Conservation (phyloP, 1,284 basidiomycete species). For the Rhodofomes roseus region DNA sequence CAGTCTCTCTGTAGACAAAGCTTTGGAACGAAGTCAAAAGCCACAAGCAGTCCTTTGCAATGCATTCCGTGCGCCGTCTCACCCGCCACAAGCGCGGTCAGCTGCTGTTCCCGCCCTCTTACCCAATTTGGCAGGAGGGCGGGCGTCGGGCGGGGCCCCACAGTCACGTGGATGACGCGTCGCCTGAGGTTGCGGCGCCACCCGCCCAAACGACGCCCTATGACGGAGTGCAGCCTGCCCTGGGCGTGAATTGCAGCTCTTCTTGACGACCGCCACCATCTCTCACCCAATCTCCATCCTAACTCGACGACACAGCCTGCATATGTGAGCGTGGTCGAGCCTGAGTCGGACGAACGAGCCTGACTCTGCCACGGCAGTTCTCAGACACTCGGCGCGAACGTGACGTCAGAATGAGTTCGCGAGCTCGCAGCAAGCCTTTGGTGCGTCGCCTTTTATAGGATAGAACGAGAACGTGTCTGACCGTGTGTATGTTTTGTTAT, state of each 20-base stretch:
- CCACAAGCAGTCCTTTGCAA: no score
- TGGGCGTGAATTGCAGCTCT: background rate
- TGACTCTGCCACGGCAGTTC: background rate
- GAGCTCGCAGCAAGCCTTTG: background rate
- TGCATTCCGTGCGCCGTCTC: no score
- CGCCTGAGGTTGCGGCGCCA: background rate
- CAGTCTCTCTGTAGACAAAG: no score
- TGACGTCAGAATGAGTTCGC: background rate
- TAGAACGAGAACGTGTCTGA: background rate
- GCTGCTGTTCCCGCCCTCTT: background rate
- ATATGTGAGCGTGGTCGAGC: background rate
- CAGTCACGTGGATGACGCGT: background rate
- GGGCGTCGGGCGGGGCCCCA: background rate
- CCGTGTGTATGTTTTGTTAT: no score
- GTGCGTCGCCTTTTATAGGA: background rate
- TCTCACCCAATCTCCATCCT: background rate
- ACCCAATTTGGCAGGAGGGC: background rate
- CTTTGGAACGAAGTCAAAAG: no score
- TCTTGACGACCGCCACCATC: background rate
- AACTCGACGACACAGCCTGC: background rate
- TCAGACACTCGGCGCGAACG: background rate
- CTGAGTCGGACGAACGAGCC: background rate
- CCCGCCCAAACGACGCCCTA: background rate
- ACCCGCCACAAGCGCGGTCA: background rate
- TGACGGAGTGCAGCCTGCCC: background rate